Conservation (phyloP, 495 filamentous ascomycete species). For the Aspergillus baeticus region DNA sequence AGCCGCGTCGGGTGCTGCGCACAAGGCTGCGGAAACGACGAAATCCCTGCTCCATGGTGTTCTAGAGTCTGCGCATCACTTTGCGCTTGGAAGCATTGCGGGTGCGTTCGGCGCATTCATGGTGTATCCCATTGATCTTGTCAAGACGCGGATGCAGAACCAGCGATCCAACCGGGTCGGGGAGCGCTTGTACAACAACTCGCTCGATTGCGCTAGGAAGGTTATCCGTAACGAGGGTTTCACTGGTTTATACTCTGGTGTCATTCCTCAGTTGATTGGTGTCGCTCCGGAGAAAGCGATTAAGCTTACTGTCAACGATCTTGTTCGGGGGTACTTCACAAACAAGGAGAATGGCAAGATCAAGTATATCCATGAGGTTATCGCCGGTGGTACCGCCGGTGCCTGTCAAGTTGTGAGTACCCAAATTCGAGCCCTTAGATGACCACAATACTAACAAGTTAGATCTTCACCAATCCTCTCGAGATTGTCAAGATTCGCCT, state of each 20-base stretch:
- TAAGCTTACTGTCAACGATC: conserved; percentile 96
- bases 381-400: conserved; percentile 89
- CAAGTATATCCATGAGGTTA: conserved; percentile 65
- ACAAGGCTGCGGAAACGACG: conserved; percentile 50
- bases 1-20: conserved; percentile 36
- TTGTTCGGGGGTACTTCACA: conserved; percentile 76
- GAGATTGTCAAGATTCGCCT: conserved; percentile 99
- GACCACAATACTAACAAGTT: conserved; percentile 5
- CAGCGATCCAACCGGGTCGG: conserved; percentile 80
- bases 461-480: conserved; percentile 95
- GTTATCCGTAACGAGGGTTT: conserved; percentile 92
- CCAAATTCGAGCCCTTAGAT: too few species aligned
- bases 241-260: conserved; percentile 85
- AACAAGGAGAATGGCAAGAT: conserved; percentile 76
- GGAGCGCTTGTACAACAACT: conserved; percentile 92
- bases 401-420: conserved; percentile 91
- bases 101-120: conserved; percentile 98
- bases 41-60: conserved; percentile 58
- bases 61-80: conserved; percentile 83
- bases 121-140: conserved; percentile 97
- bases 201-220: conserved; percentile 86
- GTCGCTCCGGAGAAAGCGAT: conserved; percentile 99
- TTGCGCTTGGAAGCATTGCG: conserved; percentile 81
- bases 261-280: conserved; percentile 91
- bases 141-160: conserved; percentile 99